Evolutionary conservation across 2,329 filamentous ascomycete species (phyloP), one percentile per base, ranked within the genome.

Genomic region (Penicillium sp.): DNA sequence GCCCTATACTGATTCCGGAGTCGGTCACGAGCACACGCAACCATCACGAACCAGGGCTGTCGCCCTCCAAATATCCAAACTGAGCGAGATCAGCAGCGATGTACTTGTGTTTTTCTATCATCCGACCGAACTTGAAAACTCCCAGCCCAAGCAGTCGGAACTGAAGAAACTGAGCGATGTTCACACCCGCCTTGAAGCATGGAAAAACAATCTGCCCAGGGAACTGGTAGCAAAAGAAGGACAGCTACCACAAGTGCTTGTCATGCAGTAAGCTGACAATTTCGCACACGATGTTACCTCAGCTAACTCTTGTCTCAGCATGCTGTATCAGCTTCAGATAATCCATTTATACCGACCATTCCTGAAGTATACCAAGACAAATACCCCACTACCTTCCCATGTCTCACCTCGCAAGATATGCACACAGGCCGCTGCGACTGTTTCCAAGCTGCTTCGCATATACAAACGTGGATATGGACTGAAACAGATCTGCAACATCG

Each of bases 301-400:
- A 32, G 23, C 60, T 72, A 46, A 74, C 54, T 6, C 8, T 3
- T 9, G 16, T 23, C 6, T 23, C 65, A 97, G 92, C 77, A 97
- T 97, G 92, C 96, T 97, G 75, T 96, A 93, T 72, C 92, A 97
- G 68, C 82, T 97, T 1, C 86, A 97, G 45, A 96, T 95, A 69
- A 96, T 97, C 57, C 92, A 97, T 67, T 85, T 97, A 5, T 97
- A 97, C 78, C 86, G 93, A 6, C 93, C 94, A 0, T 97, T 97
- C 69, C 81, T 97, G 48, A 96, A 94, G 72, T 97, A 97, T 68
- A 88, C 85, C 3, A 90, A 89, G 46, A 78, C 84, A 7, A 87
- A 86, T 1, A 96, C 92, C 1, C 93, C 91, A 1, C 81, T 97
- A 1, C 93, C 92, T 4, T 77, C 86, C 2, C 91, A 96, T 65